Evolutionary conservation across 441 rosid species (phyloP).

Genomic region (Brassica hybrid): DNA sequence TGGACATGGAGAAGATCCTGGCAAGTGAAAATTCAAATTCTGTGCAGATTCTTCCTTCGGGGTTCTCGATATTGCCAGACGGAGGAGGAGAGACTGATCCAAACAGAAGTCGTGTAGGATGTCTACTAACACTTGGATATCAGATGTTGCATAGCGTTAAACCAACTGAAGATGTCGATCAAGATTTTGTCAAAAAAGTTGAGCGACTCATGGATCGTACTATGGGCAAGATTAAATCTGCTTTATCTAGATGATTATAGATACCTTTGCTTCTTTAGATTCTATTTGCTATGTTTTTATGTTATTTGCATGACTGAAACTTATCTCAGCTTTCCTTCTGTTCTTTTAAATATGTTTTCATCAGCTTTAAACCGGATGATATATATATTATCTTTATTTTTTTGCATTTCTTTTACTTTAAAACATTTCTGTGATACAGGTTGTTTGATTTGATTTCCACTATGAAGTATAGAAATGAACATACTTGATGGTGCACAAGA

Average conservation of each 20-base stretch:
- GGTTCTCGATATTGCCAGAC: conserved; percentile 54
- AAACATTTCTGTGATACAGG: conserved; percentile 67
- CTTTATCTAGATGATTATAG: neutral
- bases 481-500: neutral
- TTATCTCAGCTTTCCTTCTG: neutral
- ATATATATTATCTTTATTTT: neutral
- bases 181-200: conserved; percentile 62
- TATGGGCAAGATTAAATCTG: conserved; percentile 54
- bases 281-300: neutral
- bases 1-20: conserved; percentile 41
- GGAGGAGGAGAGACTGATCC: conserved; percentile 2
- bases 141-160: conserved; percentile 58
- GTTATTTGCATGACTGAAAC: conserved; percentile 11
- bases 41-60: conserved; percentile 54
- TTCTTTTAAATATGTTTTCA: neutral
- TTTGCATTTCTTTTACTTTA: neutral
- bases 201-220: conserved; percentile 65
- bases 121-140: conserved; percentile 49
- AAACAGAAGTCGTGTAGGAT: conserved; percentile 26
- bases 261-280: neutral
- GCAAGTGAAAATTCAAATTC: conserved; percentile 37
- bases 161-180: conserved; percentile 66
- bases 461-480: conserved; percentile 37
- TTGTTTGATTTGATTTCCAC: conserved; percentile 85
- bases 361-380: neutral